Evolutionary conservation across 2,329 filamentous ascomycete genomes (phyloP).

Genomic region (Diaporthe amygdali): DNA sequence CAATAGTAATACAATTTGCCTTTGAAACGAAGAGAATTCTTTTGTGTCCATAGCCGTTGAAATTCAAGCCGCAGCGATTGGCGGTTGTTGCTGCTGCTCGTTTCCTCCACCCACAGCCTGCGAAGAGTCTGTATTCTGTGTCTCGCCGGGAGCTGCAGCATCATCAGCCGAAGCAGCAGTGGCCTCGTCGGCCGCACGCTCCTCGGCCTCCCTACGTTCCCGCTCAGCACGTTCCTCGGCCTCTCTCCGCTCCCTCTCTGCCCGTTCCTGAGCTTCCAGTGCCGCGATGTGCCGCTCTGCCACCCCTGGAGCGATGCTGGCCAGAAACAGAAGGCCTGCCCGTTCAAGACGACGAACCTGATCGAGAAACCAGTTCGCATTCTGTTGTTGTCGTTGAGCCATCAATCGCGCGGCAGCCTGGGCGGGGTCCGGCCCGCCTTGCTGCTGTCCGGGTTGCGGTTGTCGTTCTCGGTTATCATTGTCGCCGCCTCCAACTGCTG

Average conservation of each 20-base stretch:
- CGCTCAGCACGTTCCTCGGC: conserved; percentile 45
- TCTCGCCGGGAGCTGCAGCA: not conserved
- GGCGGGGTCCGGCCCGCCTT: conserved; percentile 48
- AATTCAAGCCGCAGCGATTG: conserved; percentile 4
- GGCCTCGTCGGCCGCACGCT: conserved; percentile 32
- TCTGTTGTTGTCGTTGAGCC: conserved; percentile 47
- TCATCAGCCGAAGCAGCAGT: conserved; percentile 28
- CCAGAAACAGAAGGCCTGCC: conserved; percentile 66
- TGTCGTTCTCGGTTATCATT: conserved; percentile 19
- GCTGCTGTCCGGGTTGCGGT: conserved; percentile 34
- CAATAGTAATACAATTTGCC: conserved; percentile 13
- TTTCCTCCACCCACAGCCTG: not conserved
- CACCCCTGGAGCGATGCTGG: conserved; percentile 69
- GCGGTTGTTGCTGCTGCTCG: conserved; percentile 18
- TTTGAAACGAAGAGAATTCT: not conserved
- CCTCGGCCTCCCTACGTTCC: conserved; percentile 38
- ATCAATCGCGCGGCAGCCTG: conserved; percentile 61
- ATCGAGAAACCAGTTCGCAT: conserved; percentile 54
- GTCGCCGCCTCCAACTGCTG: conserved; percentile 30
- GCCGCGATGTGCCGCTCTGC: conserved; percentile 69
- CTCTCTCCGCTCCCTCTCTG: conserved; percentile 49
- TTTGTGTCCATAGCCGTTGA: too few relatives aligned
- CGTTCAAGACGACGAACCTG: conserved; percentile 62
- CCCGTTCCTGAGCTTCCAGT: conserved; percentile 56
- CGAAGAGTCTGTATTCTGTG: not conserved